Evolutionary conservation across 495 filamentous ascomycete genomes (phyloP).

Genomic region (Trichoderma asperelloides): DNA sequence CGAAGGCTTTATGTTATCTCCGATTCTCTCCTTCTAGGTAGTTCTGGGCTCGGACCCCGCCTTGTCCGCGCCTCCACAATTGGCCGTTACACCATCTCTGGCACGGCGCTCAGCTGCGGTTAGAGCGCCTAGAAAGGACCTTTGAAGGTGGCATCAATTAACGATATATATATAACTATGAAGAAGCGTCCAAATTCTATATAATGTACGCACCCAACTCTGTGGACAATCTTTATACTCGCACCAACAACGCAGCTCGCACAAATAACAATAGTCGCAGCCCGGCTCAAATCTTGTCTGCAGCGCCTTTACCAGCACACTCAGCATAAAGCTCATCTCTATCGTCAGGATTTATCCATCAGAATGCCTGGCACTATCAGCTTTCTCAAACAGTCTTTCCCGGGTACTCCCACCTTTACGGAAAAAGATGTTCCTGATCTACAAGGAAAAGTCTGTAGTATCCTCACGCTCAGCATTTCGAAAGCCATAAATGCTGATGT

Average conservation of each 20-base stretch:
- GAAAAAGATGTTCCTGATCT: constrained; percentile 21
- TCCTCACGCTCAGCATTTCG: neutral
- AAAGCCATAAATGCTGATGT: neutral
- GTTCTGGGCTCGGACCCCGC: neutral
- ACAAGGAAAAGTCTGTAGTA: constrained; percentile 13
- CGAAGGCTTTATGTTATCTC: neutral
- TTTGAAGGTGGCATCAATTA: neutral
- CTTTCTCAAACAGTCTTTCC: constrained; percentile 7
- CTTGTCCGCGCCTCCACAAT: neutral
- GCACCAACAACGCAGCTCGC: too few species aligned
- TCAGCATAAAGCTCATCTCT: neutral
- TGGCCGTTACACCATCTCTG: neutral
- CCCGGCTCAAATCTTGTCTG: neutral
- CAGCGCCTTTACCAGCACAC: neutral
- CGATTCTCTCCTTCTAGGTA: neutral
- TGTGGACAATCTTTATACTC: too few species aligned
- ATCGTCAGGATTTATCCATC: neutral
- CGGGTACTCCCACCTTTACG: constrained; percentile 21
- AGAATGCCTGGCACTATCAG: neutral
- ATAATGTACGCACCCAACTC: too few species aligned
- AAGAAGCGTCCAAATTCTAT: too few species aligned
- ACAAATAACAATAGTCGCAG: too few species aligned
- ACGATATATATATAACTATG: neutral
- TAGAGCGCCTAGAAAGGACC: neutral
- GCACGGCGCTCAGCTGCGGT: neutral